A percentile compares a stretch with the other conserved stretches of the same genome.
These are phyloP conservation scores for Dinochytrium kinnereticum DNA, from an alignment of 371 early-diverging fungal species.

Conservation along the genomic window DNA sequence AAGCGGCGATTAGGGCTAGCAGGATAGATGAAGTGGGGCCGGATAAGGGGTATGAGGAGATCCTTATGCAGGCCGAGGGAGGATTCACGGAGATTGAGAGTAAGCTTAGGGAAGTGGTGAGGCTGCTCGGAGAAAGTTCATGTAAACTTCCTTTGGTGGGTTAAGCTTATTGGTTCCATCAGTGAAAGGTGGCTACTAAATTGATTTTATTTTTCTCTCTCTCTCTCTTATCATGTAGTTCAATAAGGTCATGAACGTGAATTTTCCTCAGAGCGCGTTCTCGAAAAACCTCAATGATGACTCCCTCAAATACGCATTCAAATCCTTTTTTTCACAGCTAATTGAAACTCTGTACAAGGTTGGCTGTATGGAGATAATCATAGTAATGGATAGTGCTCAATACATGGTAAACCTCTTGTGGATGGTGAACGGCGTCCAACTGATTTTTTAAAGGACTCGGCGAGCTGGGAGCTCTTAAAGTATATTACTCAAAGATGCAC, in stretches of 20 bases:
- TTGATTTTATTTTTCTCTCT: too few relatives aligned
- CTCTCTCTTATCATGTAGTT: neutral
- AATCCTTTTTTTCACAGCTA: neutral
- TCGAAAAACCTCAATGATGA: neutral
- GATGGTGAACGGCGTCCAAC: neutral
- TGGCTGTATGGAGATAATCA: neutral
- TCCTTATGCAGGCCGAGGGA: neutral
- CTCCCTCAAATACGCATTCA: neutral
- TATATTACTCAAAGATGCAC: constrained; percentile 3
- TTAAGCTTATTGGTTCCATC: neutral
- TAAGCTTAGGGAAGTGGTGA: neutral
- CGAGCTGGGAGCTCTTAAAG: constrained; percentile 3
- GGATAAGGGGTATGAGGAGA: neutral
- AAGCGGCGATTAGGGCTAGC: neutral
- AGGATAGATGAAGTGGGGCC: neutral
- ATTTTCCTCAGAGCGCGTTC: neutral
- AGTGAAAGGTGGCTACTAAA: too few relatives aligned
- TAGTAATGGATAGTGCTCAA: neutral
- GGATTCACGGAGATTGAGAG: neutral
- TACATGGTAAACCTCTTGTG: constrained; percentile 5
- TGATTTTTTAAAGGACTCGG: neutral
- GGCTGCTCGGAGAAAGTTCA: neutral
- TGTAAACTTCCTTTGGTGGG: neutral
- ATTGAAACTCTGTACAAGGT: neutral
- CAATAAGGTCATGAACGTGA: constrained; percentile 17